Evolutionary conservation across 2,329 filamentous ascomycete species (phyloP).

Genomic region (Cladosporium sp.): DNA sequence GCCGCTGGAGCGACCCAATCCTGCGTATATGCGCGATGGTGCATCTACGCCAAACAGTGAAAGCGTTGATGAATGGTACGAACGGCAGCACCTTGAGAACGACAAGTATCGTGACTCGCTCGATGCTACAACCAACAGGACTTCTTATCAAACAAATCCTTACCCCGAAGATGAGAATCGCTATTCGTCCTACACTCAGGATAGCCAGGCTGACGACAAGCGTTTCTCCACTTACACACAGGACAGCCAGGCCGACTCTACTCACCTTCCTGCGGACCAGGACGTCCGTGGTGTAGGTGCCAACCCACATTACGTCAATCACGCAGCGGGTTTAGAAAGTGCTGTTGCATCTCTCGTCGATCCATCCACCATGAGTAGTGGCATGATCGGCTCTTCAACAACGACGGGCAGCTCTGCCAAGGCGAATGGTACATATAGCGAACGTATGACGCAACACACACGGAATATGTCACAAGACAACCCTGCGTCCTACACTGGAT

Average conservation of each 20-base stretch:
- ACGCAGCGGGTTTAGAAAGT: constrained; percentile 72
- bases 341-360: constrained; percentile 86
- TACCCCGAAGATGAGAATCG: constrained; percentile 52
- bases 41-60: constrained; percentile 27
- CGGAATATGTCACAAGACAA: constrained; percentile 25
- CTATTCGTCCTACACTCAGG: constrained; percentile 50
- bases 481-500: constrained; percentile 28
- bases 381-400: constrained; percentile 20
- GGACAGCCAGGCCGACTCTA: constrained; percentile 50
- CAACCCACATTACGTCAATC: constrained; percentile 73
- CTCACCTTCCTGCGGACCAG: constrained; percentile 37
- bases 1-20: constrained; percentile 34
- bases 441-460: constrained; percentile 17
- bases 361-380: constrained; percentile 65
- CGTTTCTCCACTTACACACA: constrained; percentile 27
- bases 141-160: constrained; percentile 44
- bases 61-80: constrained; percentile 48
- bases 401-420: constrained; percentile 5
- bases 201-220: constrained; percentile 45
- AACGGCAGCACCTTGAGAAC: constrained; percentile 56
- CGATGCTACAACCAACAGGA: constrained; percentile 24
- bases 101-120: constrained; percentile 50
- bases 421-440: constrained; percentile 19
- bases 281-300: constrained; percentile 67
- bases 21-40: constrained; percentile 46